phyloP scores from a whole-genome alignment of 164 flowering plant species.

The Nelumbo lutea region DNA sequence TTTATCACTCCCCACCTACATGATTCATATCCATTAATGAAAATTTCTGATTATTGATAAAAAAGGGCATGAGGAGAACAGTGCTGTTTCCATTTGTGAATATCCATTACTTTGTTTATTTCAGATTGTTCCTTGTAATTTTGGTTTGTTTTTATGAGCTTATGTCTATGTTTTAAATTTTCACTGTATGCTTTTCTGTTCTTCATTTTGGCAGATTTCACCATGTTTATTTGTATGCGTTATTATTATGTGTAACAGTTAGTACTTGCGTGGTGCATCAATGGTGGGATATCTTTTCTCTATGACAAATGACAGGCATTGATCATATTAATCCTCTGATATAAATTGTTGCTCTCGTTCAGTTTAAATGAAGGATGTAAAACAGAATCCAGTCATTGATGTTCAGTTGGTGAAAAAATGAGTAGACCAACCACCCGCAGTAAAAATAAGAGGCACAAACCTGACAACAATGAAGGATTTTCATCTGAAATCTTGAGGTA shows the following conservation, averaged over 20 bases:
- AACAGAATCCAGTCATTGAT: conserved; percentile 1
- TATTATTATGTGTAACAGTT: neutral
- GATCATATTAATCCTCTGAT: conserved; percentile 1
- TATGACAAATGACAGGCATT: neutral
- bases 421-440: conserved; percentile 61
- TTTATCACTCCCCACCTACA: too few species aligned
- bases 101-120: too few species aligned
- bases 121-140: too few species aligned
- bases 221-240: neutral
- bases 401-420: conserved; percentile 18
- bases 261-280: neutral
- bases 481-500: conserved; percentile 53
- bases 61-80: too few species aligned
- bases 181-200: neutral
- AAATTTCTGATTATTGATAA: too few species aligned
- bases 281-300: neutral
- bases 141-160: too few species aligned
- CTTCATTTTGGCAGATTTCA: neutral
- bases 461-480: conserved; percentile 35
- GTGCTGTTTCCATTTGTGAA: too few species aligned
- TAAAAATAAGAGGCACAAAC: conserved; percentile 61
- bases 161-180: neutral
- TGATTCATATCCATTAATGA: too few species aligned
- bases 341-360: neutral
- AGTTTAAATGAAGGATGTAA: conserved; percentile 5